Conservation (phyloP, 2,329 filamentous ascomycete genomes). For the Cucurbitaria berberidis region DNA sequence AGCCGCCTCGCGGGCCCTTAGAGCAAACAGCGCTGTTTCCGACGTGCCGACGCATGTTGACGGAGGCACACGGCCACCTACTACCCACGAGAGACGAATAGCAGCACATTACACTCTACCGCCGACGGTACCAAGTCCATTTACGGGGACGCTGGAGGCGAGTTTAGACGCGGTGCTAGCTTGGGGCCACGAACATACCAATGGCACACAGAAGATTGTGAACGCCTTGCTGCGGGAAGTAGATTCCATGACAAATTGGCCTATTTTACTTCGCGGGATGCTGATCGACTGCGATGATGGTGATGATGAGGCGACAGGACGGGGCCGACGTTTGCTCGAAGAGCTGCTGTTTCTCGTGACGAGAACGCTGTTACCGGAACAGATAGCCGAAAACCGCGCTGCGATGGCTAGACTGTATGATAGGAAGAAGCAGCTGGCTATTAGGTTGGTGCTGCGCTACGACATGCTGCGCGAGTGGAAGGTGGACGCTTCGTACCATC, state of each 20-base stretch:
- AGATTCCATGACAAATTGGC: slow-evolving; percentile 20
- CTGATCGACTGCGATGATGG: neutral
- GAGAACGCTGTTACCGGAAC: slow-evolving; percentile 34
- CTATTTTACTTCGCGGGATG: neutral
- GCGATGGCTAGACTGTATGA: slow-evolving; percentile 28
- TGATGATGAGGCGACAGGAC: neutral
- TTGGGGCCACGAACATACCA: slow-evolving; percentile 8
- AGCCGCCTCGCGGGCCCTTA: neutral
- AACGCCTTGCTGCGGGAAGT: slow-evolving; percentile 14
- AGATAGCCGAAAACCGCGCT: slow-evolving; percentile 30
- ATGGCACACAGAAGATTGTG: slow-evolving; percentile 3
- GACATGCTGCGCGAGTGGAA: slow-evolving; percentile 37
- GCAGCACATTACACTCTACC: slow-evolving; percentile 22
- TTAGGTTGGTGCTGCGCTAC: slow-evolving; percentile 31
- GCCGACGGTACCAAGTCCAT: slow-evolving; percentile 32
- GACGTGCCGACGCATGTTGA: neutral
- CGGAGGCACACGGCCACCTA: neutral
- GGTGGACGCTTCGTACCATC: slow-evolving; percentile 7
- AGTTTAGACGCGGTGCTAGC: slow-evolving; percentile 30
- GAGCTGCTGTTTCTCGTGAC: slow-evolving; percentile 33
- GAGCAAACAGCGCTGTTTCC: neutral
- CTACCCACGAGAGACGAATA: neutral
- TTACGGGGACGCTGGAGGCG: slow-evolving; percentile 27
- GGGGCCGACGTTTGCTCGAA: slow-evolving; percentile 11
- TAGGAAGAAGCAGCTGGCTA: slow-evolving; percentile 22